These are phyloP conservation scores for Isabelozyma rhagii DNA, from an alignment of 805 yeast species.

Conservation along the genomic window DNA sequence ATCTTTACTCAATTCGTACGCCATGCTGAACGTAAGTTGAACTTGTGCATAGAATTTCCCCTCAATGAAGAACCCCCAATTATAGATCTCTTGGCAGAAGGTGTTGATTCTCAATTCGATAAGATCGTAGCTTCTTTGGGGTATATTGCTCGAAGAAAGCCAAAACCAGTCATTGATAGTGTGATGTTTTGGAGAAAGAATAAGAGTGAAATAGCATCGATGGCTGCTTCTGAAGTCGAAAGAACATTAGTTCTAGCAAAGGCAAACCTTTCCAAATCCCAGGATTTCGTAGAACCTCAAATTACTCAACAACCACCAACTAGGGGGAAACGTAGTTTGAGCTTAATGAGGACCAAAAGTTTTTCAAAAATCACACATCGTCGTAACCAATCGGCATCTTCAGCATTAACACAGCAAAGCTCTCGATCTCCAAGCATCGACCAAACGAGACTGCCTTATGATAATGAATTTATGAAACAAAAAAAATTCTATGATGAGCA, in stretches of 20 bases:
- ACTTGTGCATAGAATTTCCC: constrained; percentile 64
- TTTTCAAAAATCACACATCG: constrained; percentile 41
- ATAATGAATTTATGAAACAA: constrained; percentile 15
- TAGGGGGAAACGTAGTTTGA: constrained; percentile 37
- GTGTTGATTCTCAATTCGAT: constrained; percentile 84
- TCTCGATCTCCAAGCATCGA: constrained; percentile 15
- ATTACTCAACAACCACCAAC: constrained; percentile 7
- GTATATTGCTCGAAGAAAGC: constrained; percentile 82
- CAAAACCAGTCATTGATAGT: constrained; percentile 94
- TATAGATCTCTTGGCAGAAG: constrained; percentile 74
- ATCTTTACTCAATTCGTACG: constrained; percentile 94
- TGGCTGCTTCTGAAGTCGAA: constrained; percentile 43
- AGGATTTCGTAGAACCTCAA: constrained; percentile 1
- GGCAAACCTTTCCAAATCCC: constrained; percentile 31
- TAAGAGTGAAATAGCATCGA: constrained; percentile 75
- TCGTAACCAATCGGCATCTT: constrained; percentile 49
- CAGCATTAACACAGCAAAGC: constrained; percentile 16
- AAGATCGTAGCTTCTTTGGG: constrained; percentile 83
- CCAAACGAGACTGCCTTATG: constrained; percentile 5
- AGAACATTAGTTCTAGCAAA: constrained; percentile 32
- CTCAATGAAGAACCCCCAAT: constrained; percentile 74
- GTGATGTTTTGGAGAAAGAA: constrained; percentile 98
- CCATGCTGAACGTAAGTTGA: constrained; percentile 84
- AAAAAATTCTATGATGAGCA: constrained; percentile 29
- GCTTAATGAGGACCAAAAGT: constrained; percentile 39